Base-by-base conservation (phyloP, 352 stramenopile species). In the Pythium sp. region DNA sequence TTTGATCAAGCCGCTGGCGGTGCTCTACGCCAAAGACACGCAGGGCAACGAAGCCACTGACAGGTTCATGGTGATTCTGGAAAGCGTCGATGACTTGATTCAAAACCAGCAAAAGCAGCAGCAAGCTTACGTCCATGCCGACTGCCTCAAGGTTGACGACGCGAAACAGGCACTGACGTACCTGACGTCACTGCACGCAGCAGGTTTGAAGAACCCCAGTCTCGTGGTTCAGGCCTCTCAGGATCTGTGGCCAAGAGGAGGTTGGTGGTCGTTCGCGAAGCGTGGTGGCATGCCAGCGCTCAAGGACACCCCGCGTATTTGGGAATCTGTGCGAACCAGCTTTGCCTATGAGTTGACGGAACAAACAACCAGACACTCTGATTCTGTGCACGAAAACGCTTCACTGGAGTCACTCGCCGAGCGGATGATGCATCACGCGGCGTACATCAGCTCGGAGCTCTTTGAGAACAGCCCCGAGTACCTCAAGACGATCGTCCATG, bases 191-290 rank as follows among this genome's bases (percentile, higher is more conserved):
- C 58, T 92, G 24, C 84, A 92, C 38, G 73, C 82, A 0, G 72
- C 79, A 1, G 66, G 72, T 1, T 76, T 76, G 68, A 72, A 71
- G 24, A 69, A 56, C 1, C 56, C 59, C 0, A 34, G 34, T 32
- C 62, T 90, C 7, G 62, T 84, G 54, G 34, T 53, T 5, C 74
- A 67, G 8, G 74, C 80, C 11, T 51, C 38, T 8, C 22, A 63
- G n/a, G 56, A 77, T 34, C 63, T 90, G 2, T 89, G 80, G 80
- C 22, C 77, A 0, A 76, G 64, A 2, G 79, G 73, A 0, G 79
- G 74, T 28, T 92, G 84, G 84, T 92, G 84, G 84, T 74, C 77
- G 41, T 82, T 82, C 11, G 69, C 73, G 7, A 90, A 92, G 65
- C 82, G 84, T 58, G 84, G 81, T 6, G 57, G 76, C 3, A 64